Evolutionary conservation across 345 rosid genomes (phyloP).

Genomic region (Erodium maritimum): DNA sequence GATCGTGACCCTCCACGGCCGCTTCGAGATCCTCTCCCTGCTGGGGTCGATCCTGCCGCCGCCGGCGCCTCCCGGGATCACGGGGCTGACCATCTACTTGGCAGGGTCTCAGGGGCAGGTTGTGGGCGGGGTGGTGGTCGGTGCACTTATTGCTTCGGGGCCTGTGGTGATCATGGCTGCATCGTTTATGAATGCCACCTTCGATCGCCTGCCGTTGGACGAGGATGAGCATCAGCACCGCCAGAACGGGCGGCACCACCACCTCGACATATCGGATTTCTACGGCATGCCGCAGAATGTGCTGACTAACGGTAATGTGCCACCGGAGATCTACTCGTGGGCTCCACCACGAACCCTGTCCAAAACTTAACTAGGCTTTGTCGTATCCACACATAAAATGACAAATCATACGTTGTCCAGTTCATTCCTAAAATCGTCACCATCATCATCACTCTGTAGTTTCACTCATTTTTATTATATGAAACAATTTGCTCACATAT

Average conservation of each 20-base stretch:
- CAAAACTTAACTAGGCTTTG: conserved; percentile 18
- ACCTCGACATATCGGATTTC: conserved; percentile 43
- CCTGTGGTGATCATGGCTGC: conserved; percentile 88
- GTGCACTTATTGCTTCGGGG: conserved; percentile 80
- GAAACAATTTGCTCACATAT: no score
- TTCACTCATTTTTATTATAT: no score
- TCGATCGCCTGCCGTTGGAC: conserved; percentile 78
- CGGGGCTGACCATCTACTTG: conserved; percentile 77
- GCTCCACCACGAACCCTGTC: conserved; percentile 42
- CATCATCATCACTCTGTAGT: background rate
- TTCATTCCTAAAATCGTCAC: no score
- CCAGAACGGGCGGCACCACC: conserved; percentile 50
- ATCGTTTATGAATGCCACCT: conserved; percentile 83
- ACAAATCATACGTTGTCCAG: no score
- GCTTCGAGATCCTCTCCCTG: conserved; percentile 87
- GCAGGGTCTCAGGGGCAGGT: conserved; percentile 93
- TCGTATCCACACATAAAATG: background rate
- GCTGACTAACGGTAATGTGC: conserved; percentile 40
- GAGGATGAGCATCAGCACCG: conserved; percentile 38
- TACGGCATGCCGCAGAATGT: conserved; percentile 57
- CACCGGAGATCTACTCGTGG: conserved; percentile 68
- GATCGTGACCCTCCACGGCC: conserved; percentile 81
- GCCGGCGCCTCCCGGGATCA: conserved; percentile 72
- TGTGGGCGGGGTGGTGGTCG: conserved; percentile 76
- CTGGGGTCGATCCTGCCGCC: conserved; percentile 70